phyloP scores from a whole-genome alignment of 73 alveolate genomes.

The Loxodes magnus region DNA sequence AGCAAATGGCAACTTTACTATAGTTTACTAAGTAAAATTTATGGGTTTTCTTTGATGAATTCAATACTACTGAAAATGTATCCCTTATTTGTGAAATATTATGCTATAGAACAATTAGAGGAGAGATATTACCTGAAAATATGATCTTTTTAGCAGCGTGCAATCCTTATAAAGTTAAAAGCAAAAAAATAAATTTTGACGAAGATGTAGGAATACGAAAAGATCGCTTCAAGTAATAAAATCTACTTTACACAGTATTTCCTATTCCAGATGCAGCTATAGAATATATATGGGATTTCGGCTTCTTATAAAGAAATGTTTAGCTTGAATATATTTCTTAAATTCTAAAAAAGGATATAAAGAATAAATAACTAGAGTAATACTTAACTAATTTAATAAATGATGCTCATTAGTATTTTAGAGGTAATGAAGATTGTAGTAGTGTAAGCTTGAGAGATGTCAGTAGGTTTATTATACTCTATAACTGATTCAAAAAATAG shows the following conservation, averaged over 20 bases:
- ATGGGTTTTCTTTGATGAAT: constrained; percentile 58
- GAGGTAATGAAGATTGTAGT: constrained; percentile 26
- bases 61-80: constrained; percentile 41
- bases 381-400: constrained; percentile 18
- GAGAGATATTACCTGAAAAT: constrained; percentile 35
- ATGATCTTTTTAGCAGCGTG: constrained; percentile 59
- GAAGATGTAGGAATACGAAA: constrained; percentile 8
- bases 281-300: constrained; percentile 40
- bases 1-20: too few species aligned
- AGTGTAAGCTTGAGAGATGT: constrained; percentile 62
- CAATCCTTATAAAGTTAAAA: constrained; percentile 31
- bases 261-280: constrained; percentile 52
- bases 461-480: constrained; percentile 13
- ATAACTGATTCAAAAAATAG: not conserved
- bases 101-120: constrained; percentile 35
- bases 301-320: constrained; percentile 27
- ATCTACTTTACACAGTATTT: constrained; percentile 22
- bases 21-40: too few species aligned
- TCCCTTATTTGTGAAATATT: constrained; percentile 50
- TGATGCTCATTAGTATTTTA: constrained; percentile 29
- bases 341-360: constrained; percentile 13
- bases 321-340: constrained; percentile 33
- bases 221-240: not conserved
- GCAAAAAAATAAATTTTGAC: not conserved
- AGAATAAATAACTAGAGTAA: not conserved